phyloP scores from a whole-genome alignment of 2,329 filamentous ascomycete genomes.

The Alternaria burnsii region DNA sequence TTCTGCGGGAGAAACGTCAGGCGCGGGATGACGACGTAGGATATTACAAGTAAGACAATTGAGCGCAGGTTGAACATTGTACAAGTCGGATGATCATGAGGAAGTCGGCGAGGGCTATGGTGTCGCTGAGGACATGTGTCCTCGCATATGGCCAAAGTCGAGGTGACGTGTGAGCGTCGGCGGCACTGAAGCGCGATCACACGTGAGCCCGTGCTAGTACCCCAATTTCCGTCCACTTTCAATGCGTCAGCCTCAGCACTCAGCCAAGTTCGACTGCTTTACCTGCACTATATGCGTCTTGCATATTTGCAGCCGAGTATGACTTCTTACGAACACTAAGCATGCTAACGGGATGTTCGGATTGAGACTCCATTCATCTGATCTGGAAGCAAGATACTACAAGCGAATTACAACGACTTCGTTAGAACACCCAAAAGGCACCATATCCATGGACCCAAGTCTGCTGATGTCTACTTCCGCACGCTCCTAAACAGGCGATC shows the following conservation, averaged over 20 bases:
- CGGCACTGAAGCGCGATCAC: slow-evolving; percentile 18
- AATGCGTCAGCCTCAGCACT: background rate
- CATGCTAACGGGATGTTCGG: background rate
- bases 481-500: background rate
- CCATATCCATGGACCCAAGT: background rate
- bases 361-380: background rate
- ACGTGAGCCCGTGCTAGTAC: slow-evolving; percentile 17
- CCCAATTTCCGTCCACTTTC: background rate
- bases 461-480: background rate
- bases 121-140: slow-evolving; percentile 21
- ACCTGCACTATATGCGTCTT: too few relatives aligned
- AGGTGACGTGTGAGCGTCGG: slow-evolving; percentile 17
- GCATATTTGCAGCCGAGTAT: too few relatives aligned
- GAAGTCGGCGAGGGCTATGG: background rate
- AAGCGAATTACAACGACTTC: background rate
- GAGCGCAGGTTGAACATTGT: slow-evolving; percentile 47
- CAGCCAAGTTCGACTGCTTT: background rate
- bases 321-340: too few relatives aligned
- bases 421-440: background rate
- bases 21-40: slow-evolving; percentile 48
- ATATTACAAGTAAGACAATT: slow-evolving; percentile 42
- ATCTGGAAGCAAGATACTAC: background rate
- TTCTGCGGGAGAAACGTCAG: slow-evolving; percentile 48
- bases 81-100: slow-evolving; percentile 19
- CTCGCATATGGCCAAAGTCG: slow-evolving; percentile 13